Evolutionary conservation across 495 filamentous ascomycete genomes (phyloP).

Genomic region (Neurospora tetrasperma): DNA sequence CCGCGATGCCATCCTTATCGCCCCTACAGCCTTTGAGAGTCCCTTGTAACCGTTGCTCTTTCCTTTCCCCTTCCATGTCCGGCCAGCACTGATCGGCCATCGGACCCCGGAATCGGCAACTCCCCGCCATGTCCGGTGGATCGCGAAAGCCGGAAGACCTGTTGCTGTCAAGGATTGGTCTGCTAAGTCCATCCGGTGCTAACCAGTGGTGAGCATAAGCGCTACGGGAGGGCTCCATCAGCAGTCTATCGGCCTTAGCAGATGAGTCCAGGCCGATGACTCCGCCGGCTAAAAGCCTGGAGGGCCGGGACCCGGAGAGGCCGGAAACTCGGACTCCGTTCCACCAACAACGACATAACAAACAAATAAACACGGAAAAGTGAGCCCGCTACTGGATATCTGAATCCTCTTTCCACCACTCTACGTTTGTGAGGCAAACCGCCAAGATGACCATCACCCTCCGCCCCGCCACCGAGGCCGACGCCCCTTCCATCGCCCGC

Average conservation of each 20-base stretch:
- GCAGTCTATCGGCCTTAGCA: not conserved
- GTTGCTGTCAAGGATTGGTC: not conserved
- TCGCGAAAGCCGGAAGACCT: not conserved
- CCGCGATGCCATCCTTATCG: too few relatives aligned
- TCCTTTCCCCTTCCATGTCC: too few relatives aligned
- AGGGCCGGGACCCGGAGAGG: not conserved
- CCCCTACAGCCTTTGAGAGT: too few relatives aligned
- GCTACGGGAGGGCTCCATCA: not conserved
- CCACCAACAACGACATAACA: not conserved
- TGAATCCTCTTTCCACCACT: not conserved
- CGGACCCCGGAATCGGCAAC: not conserved
- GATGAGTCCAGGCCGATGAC: not conserved
- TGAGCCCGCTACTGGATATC: not conserved
- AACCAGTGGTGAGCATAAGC: not conserved
- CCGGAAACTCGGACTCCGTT: not conserved
- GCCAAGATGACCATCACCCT: constrained; percentile 11
- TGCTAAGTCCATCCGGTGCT: not conserved
- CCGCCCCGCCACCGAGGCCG: constrained; percentile 11
- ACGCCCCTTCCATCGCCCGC: constrained; percentile 7
- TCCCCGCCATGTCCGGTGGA: not conserved
- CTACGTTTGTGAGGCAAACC: not conserved
- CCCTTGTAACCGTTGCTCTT: too few relatives aligned
- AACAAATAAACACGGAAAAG: not conserved
- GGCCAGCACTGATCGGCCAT: too few relatives aligned
- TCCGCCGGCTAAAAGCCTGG: not conserved